Evolutionary conservation across 1,139 yeast species (phyloP).

Genomic region (Protomyces arabidopsidicola): DNA sequence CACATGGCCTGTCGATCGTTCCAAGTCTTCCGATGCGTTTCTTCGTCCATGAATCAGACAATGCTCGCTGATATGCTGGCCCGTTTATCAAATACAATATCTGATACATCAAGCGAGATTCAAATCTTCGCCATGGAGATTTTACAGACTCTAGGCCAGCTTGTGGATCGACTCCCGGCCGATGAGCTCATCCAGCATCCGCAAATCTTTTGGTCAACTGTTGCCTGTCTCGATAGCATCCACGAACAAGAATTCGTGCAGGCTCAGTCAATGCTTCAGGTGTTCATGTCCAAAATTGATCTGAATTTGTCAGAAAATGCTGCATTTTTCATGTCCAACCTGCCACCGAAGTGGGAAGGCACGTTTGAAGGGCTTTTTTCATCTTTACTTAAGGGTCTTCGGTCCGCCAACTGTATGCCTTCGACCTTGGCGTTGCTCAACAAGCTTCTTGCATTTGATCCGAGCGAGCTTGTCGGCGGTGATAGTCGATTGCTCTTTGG

Average conservation of each 20-base stretch:
- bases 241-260: constrained; percentile 93
- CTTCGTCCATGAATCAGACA: constrained; percentile 71
- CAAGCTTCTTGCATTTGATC: constrained; percentile 60
- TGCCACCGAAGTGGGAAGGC: constrained; percentile 96
- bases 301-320: constrained; percentile 82
- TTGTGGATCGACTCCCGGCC: constrained; percentile 76
- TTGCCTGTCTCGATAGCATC: constrained; percentile 82
- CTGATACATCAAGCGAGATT: constrained; percentile 82
- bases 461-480: constrained; percentile 74
- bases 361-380: constrained; percentile 83
- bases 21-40: constrained; percentile 78
- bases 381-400: constrained; percentile 69
- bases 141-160: constrained; percentile 87
- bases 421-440: constrained; percentile 70
- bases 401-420: constrained; percentile 77
- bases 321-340: constrained; percentile 71
- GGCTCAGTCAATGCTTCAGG: constrained; percentile 71
- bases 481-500: constrained; percentile 67
- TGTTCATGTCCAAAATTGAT: constrained; percentile 80
- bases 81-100: constrained; percentile 82
- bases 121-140: constrained; percentile 98
- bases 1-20: constrained; percentile 96
- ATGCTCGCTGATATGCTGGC: constrained; percentile 95
- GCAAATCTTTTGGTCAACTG: constrained; percentile 91
- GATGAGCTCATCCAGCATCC: constrained; percentile 81